Percentiles rank a stretch among this genome's conserved stretches.
Evolutionary conservation across 768 basidiomycete species (phyloP).

Genomic region (Lentinula raphanica): DNA sequence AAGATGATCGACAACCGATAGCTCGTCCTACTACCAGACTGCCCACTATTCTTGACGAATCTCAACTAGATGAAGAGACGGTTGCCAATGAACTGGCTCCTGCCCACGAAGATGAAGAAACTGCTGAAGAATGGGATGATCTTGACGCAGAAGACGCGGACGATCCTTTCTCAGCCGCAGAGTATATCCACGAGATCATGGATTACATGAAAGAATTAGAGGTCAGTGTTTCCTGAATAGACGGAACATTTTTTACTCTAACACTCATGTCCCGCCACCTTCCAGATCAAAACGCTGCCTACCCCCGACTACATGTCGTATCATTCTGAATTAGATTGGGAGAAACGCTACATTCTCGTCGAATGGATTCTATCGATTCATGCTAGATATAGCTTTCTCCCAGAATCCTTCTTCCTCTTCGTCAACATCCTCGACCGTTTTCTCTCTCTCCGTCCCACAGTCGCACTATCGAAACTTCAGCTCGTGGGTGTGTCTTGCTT

Average conservation of each 20-base stretch:
- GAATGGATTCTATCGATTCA: slow-evolving; percentile 98
- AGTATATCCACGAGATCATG: slow-evolving; percentile 94
- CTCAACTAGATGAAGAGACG: slow-evolving; percentile 41
- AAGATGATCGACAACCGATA: slow-evolving; percentile 24
- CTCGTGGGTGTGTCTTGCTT: slow-evolving; percentile 92
- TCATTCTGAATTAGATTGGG: slow-evolving; percentile 94
- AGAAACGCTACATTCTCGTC: slow-evolving; percentile 89
- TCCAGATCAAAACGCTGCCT: slow-evolving; percentile 73
- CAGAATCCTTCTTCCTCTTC: slow-evolving; percentile 93
- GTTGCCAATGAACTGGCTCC: slow-evolving; percentile 36
- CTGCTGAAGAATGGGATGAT: slow-evolving; percentile 83
- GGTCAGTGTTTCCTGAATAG: slow-evolving; percentile 41
- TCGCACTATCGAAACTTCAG: slow-evolving; percentile 91
- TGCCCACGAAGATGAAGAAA: slow-evolving; percentile 50
- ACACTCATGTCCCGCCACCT: slow-evolving; percentile 1
- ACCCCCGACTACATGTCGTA: slow-evolving; percentile 92
- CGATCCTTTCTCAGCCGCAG: slow-evolving; percentile 95
- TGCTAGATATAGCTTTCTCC: slow-evolving; percentile 82
- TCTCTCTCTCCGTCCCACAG: slow-evolving; percentile 64
- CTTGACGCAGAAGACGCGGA: slow-evolving; percentile 89
- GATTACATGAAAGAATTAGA: slow-evolving; percentile 86
- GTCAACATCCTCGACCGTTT: slow-evolving; percentile 91
- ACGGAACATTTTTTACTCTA: slow-evolving; percentile 3
- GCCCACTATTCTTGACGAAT: slow-evolving; percentile 26
- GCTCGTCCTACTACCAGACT: slow-evolving; percentile 32